Conservation (phyloP, 2,329 filamentous ascomycete species). For the Fusarium falciforme region DNA sequence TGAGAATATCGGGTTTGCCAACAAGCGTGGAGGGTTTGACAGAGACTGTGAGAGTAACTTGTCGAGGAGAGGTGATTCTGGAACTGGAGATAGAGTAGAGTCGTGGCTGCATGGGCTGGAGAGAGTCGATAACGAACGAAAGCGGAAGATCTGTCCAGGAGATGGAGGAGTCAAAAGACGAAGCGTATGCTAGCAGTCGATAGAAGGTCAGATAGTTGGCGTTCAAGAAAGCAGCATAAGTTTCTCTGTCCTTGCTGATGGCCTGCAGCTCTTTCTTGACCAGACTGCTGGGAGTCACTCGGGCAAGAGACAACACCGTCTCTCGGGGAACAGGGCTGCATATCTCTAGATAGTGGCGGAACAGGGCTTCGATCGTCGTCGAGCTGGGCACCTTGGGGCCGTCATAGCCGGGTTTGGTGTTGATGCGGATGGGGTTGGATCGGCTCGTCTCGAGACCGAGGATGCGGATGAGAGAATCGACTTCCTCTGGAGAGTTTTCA, state of each 20-base stretch:
- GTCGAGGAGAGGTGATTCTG: neutral
- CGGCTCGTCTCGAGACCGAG: neutral
- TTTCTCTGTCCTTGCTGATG: neutral
- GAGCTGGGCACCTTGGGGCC: neutral
- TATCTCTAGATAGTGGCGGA: neutral
- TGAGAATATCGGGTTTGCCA: neutral
- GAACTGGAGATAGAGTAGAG: neutral
- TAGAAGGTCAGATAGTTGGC: neutral
- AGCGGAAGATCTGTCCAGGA: neutral
- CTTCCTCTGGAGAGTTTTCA: neutral
- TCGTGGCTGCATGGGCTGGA: neutral
- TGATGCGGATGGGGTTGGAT: neutral
- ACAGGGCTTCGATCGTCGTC: neutral
- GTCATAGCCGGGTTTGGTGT: neutral
- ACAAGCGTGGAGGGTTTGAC: slow-evolving; percentile 9
- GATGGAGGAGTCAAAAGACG: neutral
- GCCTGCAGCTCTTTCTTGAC: neutral
- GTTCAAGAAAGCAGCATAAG: neutral
- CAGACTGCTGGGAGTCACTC: rapidly evolving
- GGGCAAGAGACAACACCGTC: neutral
- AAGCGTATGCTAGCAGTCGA: neutral
- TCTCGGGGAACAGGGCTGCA: neutral
- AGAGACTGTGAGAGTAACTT: neutral
- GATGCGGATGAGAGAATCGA: neutral
- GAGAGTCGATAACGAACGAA: neutral